These are phyloP conservation scores for Allantophomopsis lycopodina DNA, from an alignment of 2,329 filamentous ascomycete species.

Conservation along the genomic window DNA sequence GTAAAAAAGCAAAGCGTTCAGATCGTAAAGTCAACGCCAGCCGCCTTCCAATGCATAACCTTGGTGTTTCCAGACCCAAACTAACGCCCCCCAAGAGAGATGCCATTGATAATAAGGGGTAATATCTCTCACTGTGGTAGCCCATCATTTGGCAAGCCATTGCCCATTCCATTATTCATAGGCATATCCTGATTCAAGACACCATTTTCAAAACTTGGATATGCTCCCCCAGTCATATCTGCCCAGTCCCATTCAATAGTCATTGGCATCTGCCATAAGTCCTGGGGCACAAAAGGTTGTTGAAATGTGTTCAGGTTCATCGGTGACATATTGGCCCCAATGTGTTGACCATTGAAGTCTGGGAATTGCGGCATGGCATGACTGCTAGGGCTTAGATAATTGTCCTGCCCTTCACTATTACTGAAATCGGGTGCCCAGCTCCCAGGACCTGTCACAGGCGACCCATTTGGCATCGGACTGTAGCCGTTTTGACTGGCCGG, in stretches of 20 bases:
- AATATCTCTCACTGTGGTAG: too few relatives aligned
- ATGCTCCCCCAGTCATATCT: constrained; percentile 51
- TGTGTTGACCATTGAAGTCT: constrained; percentile 10
- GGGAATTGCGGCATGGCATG: constrained; percentile 13
- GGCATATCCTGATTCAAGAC: too few relatives aligned
- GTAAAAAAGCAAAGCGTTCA: too few relatives aligned
- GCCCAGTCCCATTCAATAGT: constrained; percentile 71
- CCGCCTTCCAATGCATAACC: too few relatives aligned
- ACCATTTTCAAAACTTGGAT: constrained; percentile 51
- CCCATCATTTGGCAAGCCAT: too few relatives aligned
- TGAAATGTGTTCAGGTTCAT: constrained; percentile 41
- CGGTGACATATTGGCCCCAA: constrained; percentile 9
- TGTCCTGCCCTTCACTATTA: constrained; percentile 7
- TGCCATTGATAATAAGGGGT: too few relatives aligned
- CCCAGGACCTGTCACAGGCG: constrained; percentile 6
- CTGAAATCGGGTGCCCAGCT: constrained; percentile 10
- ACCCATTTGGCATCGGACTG: constrained; percentile 10
- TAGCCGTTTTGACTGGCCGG: constrained; percentile 11
- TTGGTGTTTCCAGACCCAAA: too few relatives aligned
- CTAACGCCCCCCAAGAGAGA: too few relatives aligned
- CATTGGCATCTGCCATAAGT: constrained; percentile 93
- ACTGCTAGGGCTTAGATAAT: constrained; percentile 9
- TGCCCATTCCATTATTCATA: too few relatives aligned
- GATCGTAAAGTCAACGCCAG: too few relatives aligned
- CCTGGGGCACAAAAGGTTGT: constrained; percentile 81